Base-by-base conservation (phyloP, 805 yeast genomes). In the Kregervanrija delftensis region DNA sequence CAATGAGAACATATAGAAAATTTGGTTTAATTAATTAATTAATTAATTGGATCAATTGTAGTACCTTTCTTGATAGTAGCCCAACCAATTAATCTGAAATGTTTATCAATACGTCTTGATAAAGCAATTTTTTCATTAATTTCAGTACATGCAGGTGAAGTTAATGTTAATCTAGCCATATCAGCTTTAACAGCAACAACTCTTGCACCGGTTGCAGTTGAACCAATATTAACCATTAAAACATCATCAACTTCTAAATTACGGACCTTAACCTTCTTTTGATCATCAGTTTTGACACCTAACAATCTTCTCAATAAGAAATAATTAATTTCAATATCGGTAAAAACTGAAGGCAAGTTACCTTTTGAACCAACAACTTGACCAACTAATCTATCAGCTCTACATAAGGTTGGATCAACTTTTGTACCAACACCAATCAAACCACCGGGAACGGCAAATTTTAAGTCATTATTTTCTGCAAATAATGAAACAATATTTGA, bases 51-150 rank as follows among this genome's bases (percentile, higher is more conserved):
- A 62, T 86, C 95, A 64, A 86, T 76, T 46, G 90, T 83, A 49
- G 90, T 83, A 70, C 96, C 96, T 71, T 86, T 88, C 71, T 86
- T 86, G 66, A 90, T 91, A 42, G 96, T 89, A 58, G 99, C 99
- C 99, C 99, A 93, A 60, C 99, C 99, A 72, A 93, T 93, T 66
- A 93, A 77, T 78, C 99, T 93, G 96, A 97, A 93, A 69, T 93
- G 99, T 80, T 91, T 91, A 66, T 93, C 99, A 59, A 93, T 93
- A 79, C 99, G 90, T 78, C 99, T 86, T 38, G 97, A 89, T 63
- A 93, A 74, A 35, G 99, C 99, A 67, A 93, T 91, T 83, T 93
- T 91, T 74, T 93, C 99, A 56, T 95, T 87, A 42, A 91, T 77
- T 74, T 91, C 97, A 34, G 99, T 91, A 81, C 99, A 93, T 40